phyloP scores from a whole-genome alignment of 768 basidiomycete species.

The Chalciporus piperatus region DNA sequence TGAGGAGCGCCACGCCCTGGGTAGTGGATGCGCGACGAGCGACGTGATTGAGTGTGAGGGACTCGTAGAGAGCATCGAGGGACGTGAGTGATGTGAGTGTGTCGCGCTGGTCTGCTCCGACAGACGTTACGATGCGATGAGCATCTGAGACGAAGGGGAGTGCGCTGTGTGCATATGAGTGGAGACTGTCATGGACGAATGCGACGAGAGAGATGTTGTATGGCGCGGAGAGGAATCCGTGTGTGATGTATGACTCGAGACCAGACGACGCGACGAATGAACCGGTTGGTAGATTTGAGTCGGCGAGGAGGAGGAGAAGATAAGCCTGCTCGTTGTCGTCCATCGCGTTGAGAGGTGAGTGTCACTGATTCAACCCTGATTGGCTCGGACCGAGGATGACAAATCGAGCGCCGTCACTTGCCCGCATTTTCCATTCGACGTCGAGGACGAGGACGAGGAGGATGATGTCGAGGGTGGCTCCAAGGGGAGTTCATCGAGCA shows the following conservation, averaged over 20 bases:
- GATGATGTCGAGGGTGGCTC: conserved; percentile 3
- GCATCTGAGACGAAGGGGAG: conserved; percentile 79
- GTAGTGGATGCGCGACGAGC: conserved; percentile 82
- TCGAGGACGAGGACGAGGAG: conserved; percentile 5
- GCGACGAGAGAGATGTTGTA: conserved; percentile 34
- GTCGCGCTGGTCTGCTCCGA: conserved; percentile 16
- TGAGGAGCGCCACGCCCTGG: conserved; percentile 91
- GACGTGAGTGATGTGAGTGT: conserved; percentile 44
- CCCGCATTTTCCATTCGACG: background rate
- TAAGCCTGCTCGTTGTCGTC: conserved; percentile 56
- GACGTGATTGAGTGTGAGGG: conserved; percentile 88
- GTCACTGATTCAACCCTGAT: no score
- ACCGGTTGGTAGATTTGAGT: conserved; percentile 95
- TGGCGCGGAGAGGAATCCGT: conserved; percentile 60
- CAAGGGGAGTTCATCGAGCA: background rate
- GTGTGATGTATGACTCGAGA: conserved; percentile 84
- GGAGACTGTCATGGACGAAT: conserved; percentile 70
- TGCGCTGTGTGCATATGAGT: conserved; percentile 74
- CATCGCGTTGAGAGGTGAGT: conserved; percentile 12
- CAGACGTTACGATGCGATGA: conserved; percentile 39
- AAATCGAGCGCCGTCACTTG: background rate
- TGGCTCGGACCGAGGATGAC: background rate
- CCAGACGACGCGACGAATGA: conserved; percentile 95
- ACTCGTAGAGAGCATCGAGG: conserved; percentile 78
- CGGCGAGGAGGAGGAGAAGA: conserved; percentile 75